phyloP scores from a whole-genome alignment of 306 rosid species.

The Dryas drummondii region DNA sequence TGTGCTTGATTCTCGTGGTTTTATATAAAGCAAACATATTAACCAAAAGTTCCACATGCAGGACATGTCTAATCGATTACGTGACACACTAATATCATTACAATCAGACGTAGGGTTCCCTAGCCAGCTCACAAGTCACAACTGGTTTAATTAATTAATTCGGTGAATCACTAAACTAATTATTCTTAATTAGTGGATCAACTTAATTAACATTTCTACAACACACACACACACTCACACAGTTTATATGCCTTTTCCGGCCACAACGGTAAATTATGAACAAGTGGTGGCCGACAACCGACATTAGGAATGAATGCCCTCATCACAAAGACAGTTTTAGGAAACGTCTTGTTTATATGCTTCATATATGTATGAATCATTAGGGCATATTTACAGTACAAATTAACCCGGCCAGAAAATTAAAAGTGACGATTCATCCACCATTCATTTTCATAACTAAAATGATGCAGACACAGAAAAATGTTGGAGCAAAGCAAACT shows the following conservation, averaged over 20 bases:
- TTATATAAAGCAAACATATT: not conserved
- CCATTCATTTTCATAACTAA: not conserved
- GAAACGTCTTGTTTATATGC: not conserved
- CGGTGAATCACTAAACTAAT: conserved; percentile 1
- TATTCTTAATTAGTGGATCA: conserved; percentile 13
- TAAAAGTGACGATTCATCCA: not conserved
- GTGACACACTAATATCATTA: not conserved
- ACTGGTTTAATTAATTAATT: not conserved
- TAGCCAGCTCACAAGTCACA: not conserved
- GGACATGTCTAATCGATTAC: conserved; percentile 11
- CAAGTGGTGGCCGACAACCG: conserved; percentile 44
- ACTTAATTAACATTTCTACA: not conserved
- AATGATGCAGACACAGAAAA: not conserved
- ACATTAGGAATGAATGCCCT: conserved; percentile 49
- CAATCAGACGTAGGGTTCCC: conserved; percentile 10
- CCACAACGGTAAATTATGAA: not conserved
- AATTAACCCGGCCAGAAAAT: not conserved
- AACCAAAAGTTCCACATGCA: not conserved
- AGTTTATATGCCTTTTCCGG: not conserved
- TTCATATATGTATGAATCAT: not conserved
- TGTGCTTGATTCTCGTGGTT: not conserved
- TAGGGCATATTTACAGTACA: not conserved
- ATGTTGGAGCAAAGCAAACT: not conserved
- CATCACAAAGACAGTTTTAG: not conserved
- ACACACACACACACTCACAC: not conserved